Base-by-base conservation (phyloP, 2,329 filamentous ascomycete genomes). In the Alternaria angustiovoidea region DNA sequence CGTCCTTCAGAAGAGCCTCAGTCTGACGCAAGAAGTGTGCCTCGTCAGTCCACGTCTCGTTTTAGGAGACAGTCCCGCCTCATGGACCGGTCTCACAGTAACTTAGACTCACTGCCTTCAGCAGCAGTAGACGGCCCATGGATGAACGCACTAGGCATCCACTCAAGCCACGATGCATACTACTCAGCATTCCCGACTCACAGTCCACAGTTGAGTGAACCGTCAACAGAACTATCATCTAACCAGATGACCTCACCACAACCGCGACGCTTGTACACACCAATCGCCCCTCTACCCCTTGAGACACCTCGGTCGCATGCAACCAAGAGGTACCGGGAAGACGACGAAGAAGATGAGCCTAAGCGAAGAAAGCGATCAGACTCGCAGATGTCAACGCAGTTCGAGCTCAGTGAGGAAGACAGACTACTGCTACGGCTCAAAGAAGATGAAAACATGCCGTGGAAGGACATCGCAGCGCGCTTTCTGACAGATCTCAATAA, bases 391-490 rank as follows among this genome's bases (percentile, higher is more conserved):
- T 73, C 73, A 5, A 61, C 57, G 9, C 74, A 76, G 12, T 73
- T 78, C 8, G 82, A 84, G 56, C 72, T 85, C 7, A 81, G 77
- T 59, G 83, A 85, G 41, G 83, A 85, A 68, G 83, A 86, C 59
- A 77, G 78, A 44, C 71, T 85, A 20, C 79, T 86, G 9, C 74
- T 85, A 16, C 77, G 80, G 59, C 77, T 86, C 47, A 85, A 85
- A 58, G 83, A 85, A 59, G 82, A 84, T 49, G 82, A 85, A 56
- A 79, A 75, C 32, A 79, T 85, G 55, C 81, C 83, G 0, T 86
- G 84, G 84, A 86, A 86, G 68, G 84, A 85, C 58, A 85, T 86
- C 59, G 82, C 82, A 8, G 76, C 78, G 7, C 81, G 81, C 22
- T 85, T 85, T 70, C 78, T 82, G 56, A 78, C 77, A 12, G 82